A percentile compares a stretch with the other conserved stretches of the same genome.
These are phyloP conservation scores for Manihot esculenta DNA, from an alignment of 441 rosid species.

Conservation along the genomic window DNA sequence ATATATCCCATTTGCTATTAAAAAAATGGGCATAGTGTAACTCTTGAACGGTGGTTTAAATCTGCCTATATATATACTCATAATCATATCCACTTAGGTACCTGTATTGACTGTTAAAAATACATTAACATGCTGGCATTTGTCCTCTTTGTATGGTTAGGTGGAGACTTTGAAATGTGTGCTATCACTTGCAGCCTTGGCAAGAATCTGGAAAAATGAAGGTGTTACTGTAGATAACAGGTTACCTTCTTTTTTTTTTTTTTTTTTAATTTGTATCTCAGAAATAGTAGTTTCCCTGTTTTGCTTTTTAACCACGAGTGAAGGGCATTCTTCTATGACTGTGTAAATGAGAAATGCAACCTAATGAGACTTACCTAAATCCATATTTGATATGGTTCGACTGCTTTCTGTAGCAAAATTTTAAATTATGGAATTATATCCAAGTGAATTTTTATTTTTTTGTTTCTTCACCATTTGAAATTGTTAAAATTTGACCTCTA, in stretches of 20 bases:
- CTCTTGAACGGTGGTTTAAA: not conserved
- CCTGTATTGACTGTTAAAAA: not conserved
- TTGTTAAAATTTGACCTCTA: not conserved
- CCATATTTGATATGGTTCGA: not conserved
- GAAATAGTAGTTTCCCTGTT: too few species aligned
- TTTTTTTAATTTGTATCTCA: too few species aligned
- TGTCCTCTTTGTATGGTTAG: conserved; percentile 37
- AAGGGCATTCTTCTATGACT: not conserved
- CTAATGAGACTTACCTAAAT: too few species aligned
- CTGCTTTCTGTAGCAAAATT: not conserved
- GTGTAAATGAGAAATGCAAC: too few species aligned
- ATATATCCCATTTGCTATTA: not conserved
- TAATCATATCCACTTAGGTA: too few species aligned
- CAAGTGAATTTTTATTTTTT: not conserved
- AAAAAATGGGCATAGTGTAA: not conserved
- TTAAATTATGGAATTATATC: not conserved
- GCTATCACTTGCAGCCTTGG: conserved; percentile 79
- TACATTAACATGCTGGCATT: not conserved
- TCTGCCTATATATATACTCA: not conserved
- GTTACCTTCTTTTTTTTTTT: conserved; percentile 25
- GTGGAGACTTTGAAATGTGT: conserved; percentile 93
- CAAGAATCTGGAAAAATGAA: conserved; percentile 71
- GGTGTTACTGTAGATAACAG: conserved; percentile 93
- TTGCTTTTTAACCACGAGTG: not conserved
- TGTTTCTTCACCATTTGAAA: not conserved